phyloP scores from a whole-genome alignment of 225 moss, liverwort and hornwort species.

The Anthoceros angustus region DNA sequence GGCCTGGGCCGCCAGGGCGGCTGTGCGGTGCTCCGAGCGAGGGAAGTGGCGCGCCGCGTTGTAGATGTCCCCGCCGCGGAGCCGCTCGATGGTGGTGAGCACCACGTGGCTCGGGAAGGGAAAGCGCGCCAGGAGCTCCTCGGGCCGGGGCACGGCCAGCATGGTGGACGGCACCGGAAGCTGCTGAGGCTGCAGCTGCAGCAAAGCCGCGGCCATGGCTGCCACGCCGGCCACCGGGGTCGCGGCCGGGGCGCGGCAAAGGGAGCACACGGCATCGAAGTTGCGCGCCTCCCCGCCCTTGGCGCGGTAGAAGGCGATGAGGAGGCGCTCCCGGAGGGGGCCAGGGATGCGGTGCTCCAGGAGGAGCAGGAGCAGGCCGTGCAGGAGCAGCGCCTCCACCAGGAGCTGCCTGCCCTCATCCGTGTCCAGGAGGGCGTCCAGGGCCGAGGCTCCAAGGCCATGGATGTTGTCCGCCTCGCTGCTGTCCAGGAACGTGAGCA shows the following conservation, averaged over 20 bases:
- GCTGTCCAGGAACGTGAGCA: neutral
- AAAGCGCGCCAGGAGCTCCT: constrained; percentile 67
- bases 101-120: constrained; percentile 56
- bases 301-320: constrained; percentile 75
- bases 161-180: constrained; percentile 30
- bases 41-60: constrained; percentile 92
- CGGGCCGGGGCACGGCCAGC: constrained; percentile 48
- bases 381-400: constrained; percentile 65
- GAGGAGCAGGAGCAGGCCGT: constrained; percentile 74
- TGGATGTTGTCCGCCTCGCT: neutral
- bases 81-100: constrained; percentile 48
- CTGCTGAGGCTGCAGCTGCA: constrained; percentile 49
- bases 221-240: constrained; percentile 40
- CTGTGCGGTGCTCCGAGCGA: constrained; percentile 77
- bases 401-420: constrained; percentile 69
- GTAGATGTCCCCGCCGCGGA: constrained; percentile 80
- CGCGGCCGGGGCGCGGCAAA: constrained; percentile 47
- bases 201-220: constrained; percentile 43
- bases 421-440: constrained; percentile 84
- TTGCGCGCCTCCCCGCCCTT: constrained; percentile 65
- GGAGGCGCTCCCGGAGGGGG: constrained; percentile 60
- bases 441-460: constrained; percentile 18
- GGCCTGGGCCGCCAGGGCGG: constrained; percentile 62
- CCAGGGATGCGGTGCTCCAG: constrained; percentile 75
- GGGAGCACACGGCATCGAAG: constrained; percentile 61